A percentile compares a stretch with the other conserved stretches of the same genome.
These are phyloP conservation scores for Heritiera fomes DNA, from an alignment of 345 rosid species.

Conservation along the genomic window DNA sequence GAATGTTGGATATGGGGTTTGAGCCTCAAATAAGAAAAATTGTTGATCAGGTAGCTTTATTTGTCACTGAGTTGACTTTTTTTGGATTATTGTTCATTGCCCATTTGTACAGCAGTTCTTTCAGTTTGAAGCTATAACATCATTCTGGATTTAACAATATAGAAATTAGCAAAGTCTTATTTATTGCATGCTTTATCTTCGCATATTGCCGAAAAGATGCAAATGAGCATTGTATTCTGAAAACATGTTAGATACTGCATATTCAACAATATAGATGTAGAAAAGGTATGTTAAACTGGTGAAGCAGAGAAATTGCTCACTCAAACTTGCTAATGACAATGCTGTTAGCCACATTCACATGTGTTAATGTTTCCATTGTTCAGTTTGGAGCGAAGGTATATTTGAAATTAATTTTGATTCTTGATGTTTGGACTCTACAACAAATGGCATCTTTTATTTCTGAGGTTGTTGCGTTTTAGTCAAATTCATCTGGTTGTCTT, in stretches of 20 bases:
- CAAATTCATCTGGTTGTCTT: neutral
- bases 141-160: neutral
- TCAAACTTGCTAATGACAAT: neutral
- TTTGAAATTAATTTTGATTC: neutral
- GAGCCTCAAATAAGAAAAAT: slow-evolving; percentile 97
- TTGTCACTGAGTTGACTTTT: neutral
- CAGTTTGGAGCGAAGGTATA: neutral
- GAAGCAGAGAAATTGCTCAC: neutral
- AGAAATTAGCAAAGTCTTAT: neutral
- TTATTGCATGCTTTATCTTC: neutral
- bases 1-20: slow-evolving; percentile 99
- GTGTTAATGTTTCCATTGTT: neutral
- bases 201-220: neutral
- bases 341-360: neutral
- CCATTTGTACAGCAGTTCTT: neutral
- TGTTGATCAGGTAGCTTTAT: slow-evolving; percentile 60
- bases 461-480: neutral
- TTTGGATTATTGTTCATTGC: neutral
- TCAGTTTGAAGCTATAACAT: neutral
- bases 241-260: neutral
- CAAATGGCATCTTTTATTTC: neutral
- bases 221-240: neutral
- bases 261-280: neutral
- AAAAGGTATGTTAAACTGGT: neutral
- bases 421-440: neutral